Evolutionary conservation across 164 flowering plant species (phyloP).

Genomic region (Tetrastigma voinierianum): DNA sequence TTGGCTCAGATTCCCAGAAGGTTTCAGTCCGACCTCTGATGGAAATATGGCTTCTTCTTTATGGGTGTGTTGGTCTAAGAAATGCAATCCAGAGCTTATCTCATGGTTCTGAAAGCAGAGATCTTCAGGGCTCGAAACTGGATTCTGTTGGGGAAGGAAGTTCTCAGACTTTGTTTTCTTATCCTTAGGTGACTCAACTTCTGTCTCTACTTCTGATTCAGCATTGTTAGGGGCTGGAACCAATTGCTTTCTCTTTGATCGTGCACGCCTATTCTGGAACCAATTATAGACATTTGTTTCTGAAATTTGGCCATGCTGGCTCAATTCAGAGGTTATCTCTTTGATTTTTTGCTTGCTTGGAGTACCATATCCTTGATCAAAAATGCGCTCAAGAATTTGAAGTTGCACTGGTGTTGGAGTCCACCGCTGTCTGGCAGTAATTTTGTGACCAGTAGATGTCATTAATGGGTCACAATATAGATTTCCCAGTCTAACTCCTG

Average conservation of each 20-base stretch:
- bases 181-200: conserved; percentile 63
- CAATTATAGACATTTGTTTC: conserved; percentile 93
- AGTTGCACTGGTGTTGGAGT: conserved; percentile 94
- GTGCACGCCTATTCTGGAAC: conserved; percentile 92
- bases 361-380: conserved; percentile 87
- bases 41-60: conserved; percentile 39
- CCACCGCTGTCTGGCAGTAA: conserved; percentile 92
- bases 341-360: conserved; percentile 83
- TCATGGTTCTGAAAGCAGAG: conserved; percentile 62
- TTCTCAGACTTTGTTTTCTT: conserved; percentile 59
- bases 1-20: conserved; percentile 37
- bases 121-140: conserved; percentile 41
- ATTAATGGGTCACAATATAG: conserved; percentile 80
- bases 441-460: conserved; percentile 73
- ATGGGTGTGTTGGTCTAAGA: conserved; percentile 36
- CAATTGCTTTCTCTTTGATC: conserved; percentile 75
- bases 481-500: conserved; percentile 85
- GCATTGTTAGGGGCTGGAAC: conserved; percentile 25
- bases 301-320: conserved; percentile 84
- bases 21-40: conserved; percentile 35
- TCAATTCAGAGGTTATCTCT: conserved; percentile 56
- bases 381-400: conserved; percentile 85
- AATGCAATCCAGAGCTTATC: conserved; percentile 50
- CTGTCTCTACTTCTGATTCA: conserved; percentile 74
- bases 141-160: conserved; percentile 29